These are phyloP conservation scores for Exophiala mesophila DNA, from an alignment of 2,329 filamentous ascomycete species.

Conservation along the genomic window DNA sequence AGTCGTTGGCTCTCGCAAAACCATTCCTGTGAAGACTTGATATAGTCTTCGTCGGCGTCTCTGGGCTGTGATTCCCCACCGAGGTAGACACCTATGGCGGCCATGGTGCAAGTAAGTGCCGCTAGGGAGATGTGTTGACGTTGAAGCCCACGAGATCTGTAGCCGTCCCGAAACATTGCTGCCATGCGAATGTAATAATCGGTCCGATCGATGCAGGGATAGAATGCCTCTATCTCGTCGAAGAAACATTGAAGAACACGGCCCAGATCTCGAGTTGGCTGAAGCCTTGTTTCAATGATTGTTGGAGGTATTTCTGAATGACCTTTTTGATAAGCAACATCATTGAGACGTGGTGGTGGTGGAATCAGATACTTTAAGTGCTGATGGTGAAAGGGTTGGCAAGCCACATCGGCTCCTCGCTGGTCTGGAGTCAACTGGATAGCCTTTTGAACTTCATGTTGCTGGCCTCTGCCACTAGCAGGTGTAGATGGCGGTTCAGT, in stretches of 20 bases:
- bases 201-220: slow-evolving; percentile 6
- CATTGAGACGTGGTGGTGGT: background rate
- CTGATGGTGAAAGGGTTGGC: background rate
- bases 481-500: background rate
- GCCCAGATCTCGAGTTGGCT: slow-evolving; percentile 1
- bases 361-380: background rate
- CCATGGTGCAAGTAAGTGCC: slow-evolving; percentile 3
- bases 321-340: background rate
- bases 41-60: slow-evolving; percentile 1
- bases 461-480: background rate
- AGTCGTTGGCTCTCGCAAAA: slow-evolving; percentile 2
- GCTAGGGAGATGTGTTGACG: slow-evolving; percentile 3
- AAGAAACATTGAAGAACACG: slow-evolving; percentile 4
- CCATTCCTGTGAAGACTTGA: background rate
- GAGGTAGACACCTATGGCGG: slow-evolving; percentile 5
- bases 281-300: slow-evolving; percentile 1
- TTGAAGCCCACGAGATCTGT: too few relatives aligned
- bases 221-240: slow-evolving; percentile 9
- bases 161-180: background rate
- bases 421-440: background rate
- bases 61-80: background rate
- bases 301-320: background rate
- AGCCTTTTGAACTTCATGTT: background rate
- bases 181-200: slow-evolving; percentile 8
- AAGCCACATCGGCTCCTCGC: background rate